phyloP scores from a whole-genome alignment of 257 asterid species.

The Lantana camara region DNA sequence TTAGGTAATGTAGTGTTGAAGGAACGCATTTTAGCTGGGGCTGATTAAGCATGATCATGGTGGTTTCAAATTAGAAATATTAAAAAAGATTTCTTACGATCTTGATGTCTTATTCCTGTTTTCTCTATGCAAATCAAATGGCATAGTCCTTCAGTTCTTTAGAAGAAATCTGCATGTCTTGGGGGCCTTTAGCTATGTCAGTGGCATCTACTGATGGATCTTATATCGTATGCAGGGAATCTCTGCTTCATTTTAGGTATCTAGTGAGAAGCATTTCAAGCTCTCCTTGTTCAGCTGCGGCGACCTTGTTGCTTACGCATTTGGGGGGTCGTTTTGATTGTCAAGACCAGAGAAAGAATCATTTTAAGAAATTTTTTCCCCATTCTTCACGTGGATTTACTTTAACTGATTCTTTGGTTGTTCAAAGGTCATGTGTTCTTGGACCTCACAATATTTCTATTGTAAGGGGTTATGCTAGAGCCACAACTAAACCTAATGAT shows the following conservation, averaged over 20 bases:
- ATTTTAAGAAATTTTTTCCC: slow-evolving; percentile 31
- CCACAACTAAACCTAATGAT: slow-evolving; percentile 31
- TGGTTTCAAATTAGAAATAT: neutral
- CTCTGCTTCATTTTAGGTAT: slow-evolving; percentile 29
- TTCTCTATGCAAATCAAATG: neutral
- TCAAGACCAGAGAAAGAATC: slow-evolving; percentile 21
- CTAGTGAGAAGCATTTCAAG: slow-evolving; percentile 21
- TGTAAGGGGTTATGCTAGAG: slow-evolving; percentile 41
- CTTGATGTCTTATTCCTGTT: neutral
- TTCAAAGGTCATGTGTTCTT: slow-evolving; percentile 16
- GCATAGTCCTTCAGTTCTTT: neutral
- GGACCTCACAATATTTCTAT: slow-evolving; percentile 30
- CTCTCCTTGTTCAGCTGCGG: slow-evolving; percentile 9
- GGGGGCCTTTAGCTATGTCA: neutral
- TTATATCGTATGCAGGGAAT: slow-evolving; percentile 40
- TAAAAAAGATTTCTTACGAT: neutral
- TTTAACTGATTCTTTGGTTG: slow-evolving; percentile 25
- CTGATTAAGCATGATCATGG: neutral
- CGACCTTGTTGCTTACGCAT: slow-evolving; percentile 9
- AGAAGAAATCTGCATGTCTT: neutral
- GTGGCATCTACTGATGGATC: slow-evolving; percentile 17
- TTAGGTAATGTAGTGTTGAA: neutral
- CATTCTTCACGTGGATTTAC: slow-evolving; percentile 25
- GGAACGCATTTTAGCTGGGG: neutral
- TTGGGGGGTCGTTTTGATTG: slow-evolving; percentile 26